Evolutionary conservation across 179 eudicot species (phyloP), one percentile per base, ranked within the genome.

Genomic region (Silene coronaria): DNA sequence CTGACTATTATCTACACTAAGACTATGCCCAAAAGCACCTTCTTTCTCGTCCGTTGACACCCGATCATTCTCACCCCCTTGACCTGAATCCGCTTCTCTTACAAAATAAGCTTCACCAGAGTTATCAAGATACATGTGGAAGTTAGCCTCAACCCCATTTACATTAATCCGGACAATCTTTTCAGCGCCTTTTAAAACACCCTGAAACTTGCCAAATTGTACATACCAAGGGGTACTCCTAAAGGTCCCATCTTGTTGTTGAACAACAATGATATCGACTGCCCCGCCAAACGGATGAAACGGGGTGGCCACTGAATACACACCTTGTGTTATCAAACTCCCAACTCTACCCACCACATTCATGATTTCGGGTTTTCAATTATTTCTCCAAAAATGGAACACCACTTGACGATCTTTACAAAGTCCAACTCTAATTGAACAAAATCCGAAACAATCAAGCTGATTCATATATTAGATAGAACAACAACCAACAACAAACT

Each of bases 281-380:
- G 99, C 99, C 75, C 99, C 99, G 57, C 99, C 97, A 79, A 95
- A 95, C 9, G 99, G 99, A 79, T 95, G 99, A 80, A 95, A 92
- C 13, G 99, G 99, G 80, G 97, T 90, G 73, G 97, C 97, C 61
- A 94, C 98, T 21, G 98, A 90, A 82, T 90, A 92, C 51, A 94
- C 91, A 13, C 98, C 97, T 80, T 91, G 95, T 17, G 98, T 86
- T 36, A 93, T 90, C 6, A 91, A 80, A 79, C 92, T 91, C 76
- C 97, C 87, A 70, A 92, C 86, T 77, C 69, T 90, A 14, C 95
- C 96, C 67, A 92, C 96, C 76, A 88, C 96, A 84, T 91, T 90
- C 99, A 95, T 95, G 68, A 66, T 77, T 66, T 53, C 85, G 72
- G 60, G 14, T 53, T 24, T 61, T 58, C 74, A 72, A 34, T 75